Base-by-base conservation (phyloP, 768 basidiomycete genomes). In the Daedaleopsis nitida region DNA sequence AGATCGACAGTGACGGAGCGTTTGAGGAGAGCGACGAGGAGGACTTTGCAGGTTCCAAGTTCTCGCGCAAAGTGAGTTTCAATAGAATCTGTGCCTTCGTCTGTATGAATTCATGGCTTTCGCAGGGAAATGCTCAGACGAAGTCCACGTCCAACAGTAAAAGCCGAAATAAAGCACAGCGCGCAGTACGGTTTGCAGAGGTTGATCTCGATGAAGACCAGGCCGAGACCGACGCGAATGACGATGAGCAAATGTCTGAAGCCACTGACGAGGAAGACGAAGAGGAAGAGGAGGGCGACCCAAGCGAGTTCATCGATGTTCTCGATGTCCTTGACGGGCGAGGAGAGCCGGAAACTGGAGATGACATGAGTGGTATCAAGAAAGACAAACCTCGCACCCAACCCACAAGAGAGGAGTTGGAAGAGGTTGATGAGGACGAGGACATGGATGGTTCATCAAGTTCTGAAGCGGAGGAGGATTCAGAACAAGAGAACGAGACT, bases 21-120 rank as follows among this genome's bases (percentile, higher is more conserved):
- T 91, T 92, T 61, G 90, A 92, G 62, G 89, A 91, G 70, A 86
- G 83, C 57, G 92, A 92, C 37, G 87, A 87, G 59, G 92, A 94
- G n/a, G 77, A 80, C 3, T 93, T 87, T 74, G 86, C 85, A 11
- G 87, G 85, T 3, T 88, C 88, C 63, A 66, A 62, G 14, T 81
- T 82, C 62, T 65, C 71, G 43, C 80, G 83, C 7, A 71, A 68
- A 58, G 73, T 67, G 77, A 62, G 65, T 54, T 7, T 27, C 35
- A 13, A 16, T 34, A 10, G 13, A 34, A 43, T 53, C 43, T 12
- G 51, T 17, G 54, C 51, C 39, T 21, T 23, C 16, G 47, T 42
- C 24, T 48, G 38, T 52, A 65, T 51, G 27, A 59, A 48, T 17
- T 34, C 11, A 55, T 35, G 14, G 10, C 14, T 48, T 42, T 61